A percentile compares a stretch with the other conserved stretches of the same genome.
Conservation (phyloP, 371 early-diverging fungal species). For the Phascolomyces articulosus region DNA sequence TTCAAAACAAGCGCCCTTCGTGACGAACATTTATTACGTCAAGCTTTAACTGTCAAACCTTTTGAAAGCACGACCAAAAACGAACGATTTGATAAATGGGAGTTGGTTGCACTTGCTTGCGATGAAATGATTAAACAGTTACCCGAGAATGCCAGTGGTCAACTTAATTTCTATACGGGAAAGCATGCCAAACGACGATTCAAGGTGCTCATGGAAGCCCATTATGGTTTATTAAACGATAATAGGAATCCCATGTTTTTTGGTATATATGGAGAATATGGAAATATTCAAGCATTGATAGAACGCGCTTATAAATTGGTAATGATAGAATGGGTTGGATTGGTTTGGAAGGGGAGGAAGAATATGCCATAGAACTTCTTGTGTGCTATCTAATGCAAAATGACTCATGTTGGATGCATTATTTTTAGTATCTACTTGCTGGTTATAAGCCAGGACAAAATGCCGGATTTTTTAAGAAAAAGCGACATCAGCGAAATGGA, state of each 20-base stretch:
- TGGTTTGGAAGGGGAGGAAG: too few species aligned
- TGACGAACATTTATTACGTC: slow-evolving; percentile 9
- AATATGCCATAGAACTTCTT: too few species aligned
- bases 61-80: not conserved
- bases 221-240: slow-evolving; percentile 5
- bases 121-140: slow-evolving; percentile 1
- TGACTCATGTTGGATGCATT: not conserved
- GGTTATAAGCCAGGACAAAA: slow-evolving; percentile 4
- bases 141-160: slow-evolving; percentile 1
- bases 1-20: not conserved
- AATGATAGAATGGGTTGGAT: not conserved
- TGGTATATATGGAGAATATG: slow-evolving; percentile 4
- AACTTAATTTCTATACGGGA: slow-evolving; percentile 3
- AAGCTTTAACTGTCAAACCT: not conserved
- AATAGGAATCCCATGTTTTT: slow-evolving; percentile 8
- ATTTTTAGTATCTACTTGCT: not conserved
- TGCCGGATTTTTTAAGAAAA: not conserved
- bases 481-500: not conserved
- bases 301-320: slow-evolving; percentile 9
- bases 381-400: too few species aligned
- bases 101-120: not conserved
- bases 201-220: slow-evolving; percentile 12
- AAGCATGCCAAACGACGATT: slow-evolving; percentile 10
- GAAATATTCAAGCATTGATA: slow-evolving; percentile 3
- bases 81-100: slow-evolving; percentile 7